Base-by-base conservation (phyloP, 306 rosid species). In the Cicer arietinum region DNA sequence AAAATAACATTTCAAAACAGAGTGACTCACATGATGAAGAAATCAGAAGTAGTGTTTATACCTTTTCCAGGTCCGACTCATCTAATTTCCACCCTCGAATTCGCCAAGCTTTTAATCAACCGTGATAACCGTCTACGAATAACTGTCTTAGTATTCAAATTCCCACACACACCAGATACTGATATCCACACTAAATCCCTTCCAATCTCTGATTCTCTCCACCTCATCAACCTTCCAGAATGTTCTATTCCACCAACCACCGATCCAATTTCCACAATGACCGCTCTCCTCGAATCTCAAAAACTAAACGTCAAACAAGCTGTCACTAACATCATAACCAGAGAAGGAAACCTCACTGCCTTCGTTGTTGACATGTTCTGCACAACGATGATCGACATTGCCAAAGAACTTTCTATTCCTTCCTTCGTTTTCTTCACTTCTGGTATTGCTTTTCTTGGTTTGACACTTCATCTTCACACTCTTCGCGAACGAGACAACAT, bases 331-430 rank as follows among this genome's bases (percentile, higher is more conserved):
- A 77, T 72, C 54, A 7, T n/a, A 7, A 2, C 48, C 4, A 39
- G 65, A 58, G 22, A 77, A 1, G 2, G 35, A 6, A 3, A 30
- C 11, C 85, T 89, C 6, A 85, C 84, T 1, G 88, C 90, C 2
- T 82, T 90, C 11, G 80, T 90, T 5, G n/a, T 88, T 1, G 93
- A 90, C 85, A 82, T 88, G 91, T 76, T 86, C 72, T 90, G 84
- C 65, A 73, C 88, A 0, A 3, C 70, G 22, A 75, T 88, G 86
- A 77, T 74, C 2, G 90, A 90, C 10, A 75, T 85, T 0, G 93
- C 91, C 16, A 68, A 81, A 7, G 83, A 88, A 10, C 71, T 88
- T 10, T 60, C 65, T 3, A 81, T 85, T 37, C 91, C 91, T 18
- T 18, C 80, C 1, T 75, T 85, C 7, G 46, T 90, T 25, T 90